Conservation (phyloP, 208 protist genomes). For the Leishmania major region DNA sequence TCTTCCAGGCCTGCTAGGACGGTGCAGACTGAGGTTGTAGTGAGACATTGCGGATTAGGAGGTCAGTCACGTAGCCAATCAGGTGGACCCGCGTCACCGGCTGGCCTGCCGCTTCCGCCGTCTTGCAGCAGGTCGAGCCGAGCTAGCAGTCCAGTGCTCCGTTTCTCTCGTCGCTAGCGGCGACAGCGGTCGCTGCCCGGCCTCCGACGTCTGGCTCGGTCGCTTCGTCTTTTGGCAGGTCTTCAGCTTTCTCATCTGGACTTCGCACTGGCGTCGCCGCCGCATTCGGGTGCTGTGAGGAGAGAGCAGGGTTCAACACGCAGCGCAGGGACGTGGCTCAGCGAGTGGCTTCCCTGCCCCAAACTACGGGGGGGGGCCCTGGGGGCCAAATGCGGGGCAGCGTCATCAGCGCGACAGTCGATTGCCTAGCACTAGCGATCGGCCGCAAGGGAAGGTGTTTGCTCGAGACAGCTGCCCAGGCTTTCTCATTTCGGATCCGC, state of each 20-base stretch:
- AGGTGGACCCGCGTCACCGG: too few relatives aligned
- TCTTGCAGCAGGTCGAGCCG: not conserved
- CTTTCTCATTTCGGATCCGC: constrained; percentile 12
- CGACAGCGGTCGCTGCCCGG: not conserved
- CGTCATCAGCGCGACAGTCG: not conserved
- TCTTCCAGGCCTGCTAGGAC: not conserved
- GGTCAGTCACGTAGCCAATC: not conserved
- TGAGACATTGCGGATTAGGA: not conserved
- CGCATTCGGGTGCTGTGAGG: constrained; percentile 13
- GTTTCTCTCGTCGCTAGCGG: not conserved
- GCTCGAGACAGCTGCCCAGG: constrained; percentile 13
- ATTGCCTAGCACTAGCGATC: not conserved
- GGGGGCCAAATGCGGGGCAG: not conserved
- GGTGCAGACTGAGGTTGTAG: not conserved
- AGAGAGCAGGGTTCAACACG: constrained; percentile 13
- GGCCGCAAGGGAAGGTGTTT: constrained; percentile 6
- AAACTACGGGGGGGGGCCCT: not conserved
- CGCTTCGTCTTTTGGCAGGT: not conserved
- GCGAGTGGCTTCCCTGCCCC: not conserved
- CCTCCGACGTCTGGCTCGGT: not conserved
- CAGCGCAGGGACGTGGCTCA: constrained; percentile 5
- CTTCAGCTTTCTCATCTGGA: not conserved
- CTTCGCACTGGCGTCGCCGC: not conserved
- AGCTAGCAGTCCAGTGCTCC: not conserved
- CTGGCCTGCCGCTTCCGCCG: not conserved